These are phyloP conservation scores for Brassica incana DNA, from an alignment of 345 rosid species.

Conservation along the genomic window DNA sequence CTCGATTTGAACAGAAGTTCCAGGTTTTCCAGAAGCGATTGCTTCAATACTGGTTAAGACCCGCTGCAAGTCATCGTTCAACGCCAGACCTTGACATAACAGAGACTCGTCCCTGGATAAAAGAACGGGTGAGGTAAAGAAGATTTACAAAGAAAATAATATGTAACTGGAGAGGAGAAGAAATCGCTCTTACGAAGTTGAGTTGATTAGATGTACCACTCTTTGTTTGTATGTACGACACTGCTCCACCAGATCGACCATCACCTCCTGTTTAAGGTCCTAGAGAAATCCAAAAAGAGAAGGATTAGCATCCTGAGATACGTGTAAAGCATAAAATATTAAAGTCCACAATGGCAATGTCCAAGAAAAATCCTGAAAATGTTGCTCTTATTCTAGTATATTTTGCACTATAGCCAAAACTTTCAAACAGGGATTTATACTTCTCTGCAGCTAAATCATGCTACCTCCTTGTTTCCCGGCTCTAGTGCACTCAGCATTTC, in stretches of 20 bases:
- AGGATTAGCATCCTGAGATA: slow-evolving; percentile 11
- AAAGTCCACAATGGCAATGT: not conserved
- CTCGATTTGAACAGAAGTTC: slow-evolving; percentile 49
- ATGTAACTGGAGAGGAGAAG: slow-evolving; percentile 17
- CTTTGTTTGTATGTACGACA: slow-evolving; percentile 96
- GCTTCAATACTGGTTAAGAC: slow-evolving; percentile 84
- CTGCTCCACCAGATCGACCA: slow-evolving; percentile 95
- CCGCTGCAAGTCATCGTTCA: slow-evolving; percentile 98
- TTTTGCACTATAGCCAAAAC: slow-evolving; percentile 13
- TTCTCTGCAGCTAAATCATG: slow-evolving; percentile 16
- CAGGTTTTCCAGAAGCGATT: slow-evolving; percentile 59
- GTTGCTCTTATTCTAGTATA: not conserved
- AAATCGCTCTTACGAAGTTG: slow-evolving; percentile 74
- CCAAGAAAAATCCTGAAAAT: slow-evolving; percentile 6
- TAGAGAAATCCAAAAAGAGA: slow-evolving; percentile 38
- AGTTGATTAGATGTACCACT: slow-evolving; percentile 97
- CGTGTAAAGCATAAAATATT: not conserved
- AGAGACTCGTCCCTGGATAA: slow-evolving; percentile 89
- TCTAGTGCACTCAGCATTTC: slow-evolving; percentile 96
- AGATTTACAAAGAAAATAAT: slow-evolving; percentile 16
- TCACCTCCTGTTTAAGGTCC: slow-evolving; percentile 97
- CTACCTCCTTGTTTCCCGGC: slow-evolving; percentile 90
- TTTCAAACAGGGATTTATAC: slow-evolving; percentile 14
- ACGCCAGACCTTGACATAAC: slow-evolving; percentile 81
- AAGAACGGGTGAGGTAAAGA: slow-evolving; percentile 5